Evolutionary conservation across 306 rosid species (phyloP).

Genomic region (Luffa acutangula): DNA sequence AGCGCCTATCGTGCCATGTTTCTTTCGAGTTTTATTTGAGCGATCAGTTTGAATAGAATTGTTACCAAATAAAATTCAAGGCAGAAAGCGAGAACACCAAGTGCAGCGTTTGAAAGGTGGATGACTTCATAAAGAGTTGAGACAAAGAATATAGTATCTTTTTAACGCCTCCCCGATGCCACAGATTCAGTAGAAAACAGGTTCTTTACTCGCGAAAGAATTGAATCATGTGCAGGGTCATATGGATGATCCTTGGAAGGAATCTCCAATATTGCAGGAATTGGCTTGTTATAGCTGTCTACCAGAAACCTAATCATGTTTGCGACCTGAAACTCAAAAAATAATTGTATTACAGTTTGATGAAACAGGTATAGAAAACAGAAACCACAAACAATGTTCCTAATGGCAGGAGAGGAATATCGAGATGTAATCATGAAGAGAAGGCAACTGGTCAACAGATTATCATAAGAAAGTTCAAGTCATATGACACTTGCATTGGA

Average conservation of each 20-base stretch:
- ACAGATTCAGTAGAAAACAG: slow-evolving; percentile 83
- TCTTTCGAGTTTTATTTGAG: background rate
- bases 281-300: slow-evolving; percentile 80
- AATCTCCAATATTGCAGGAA: slow-evolving; percentile 90
- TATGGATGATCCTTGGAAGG: slow-evolving; percentile 96
- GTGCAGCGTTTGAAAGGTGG: background rate
- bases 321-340: slow-evolving; percentile 56
- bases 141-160: background rate
- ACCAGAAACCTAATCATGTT: slow-evolving; percentile 89
- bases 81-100: background rate
- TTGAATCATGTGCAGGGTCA: slow-evolving; percentile 85
- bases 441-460: background rate
- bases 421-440: background rate
- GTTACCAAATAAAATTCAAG: background rate
- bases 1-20: background rate
- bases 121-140: background rate
- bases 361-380: background rate
- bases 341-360: background rate
- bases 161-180: slow-evolving; percentile 69
- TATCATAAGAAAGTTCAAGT: background rate
- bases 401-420: background rate
- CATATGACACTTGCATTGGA: background rate
- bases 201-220: slow-evolving; percentile 84
- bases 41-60: background rate
- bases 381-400: background rate